Percentiles rank a stretch among this genome's conserved stretches.
Conservation (phyloP, 352 stramenopile genomes). For the Phytopythium delawarense region DNA sequence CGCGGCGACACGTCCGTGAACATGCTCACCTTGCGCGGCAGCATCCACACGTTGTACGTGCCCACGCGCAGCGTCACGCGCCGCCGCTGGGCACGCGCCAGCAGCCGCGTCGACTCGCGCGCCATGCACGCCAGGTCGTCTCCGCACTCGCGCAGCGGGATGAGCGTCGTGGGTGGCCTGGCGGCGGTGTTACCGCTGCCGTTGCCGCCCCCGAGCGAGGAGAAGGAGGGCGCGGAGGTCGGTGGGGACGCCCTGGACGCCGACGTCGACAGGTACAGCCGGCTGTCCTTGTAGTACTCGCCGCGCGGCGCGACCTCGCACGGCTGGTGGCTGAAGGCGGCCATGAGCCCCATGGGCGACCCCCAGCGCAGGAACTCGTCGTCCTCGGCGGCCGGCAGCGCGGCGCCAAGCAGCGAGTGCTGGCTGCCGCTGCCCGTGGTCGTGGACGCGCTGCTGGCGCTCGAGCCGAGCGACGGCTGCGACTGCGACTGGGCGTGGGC, state of each 20-base stretch:
- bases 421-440: slow-evolving; percentile 17
- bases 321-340: slow-evolving; percentile 44
- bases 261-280: slow-evolving; percentile 66
- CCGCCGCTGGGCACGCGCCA: slow-evolving; percentile 56
- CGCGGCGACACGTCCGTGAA: slow-evolving; percentile 66
- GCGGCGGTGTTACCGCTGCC: too few relatives aligned
- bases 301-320: slow-evolving; percentile 54
- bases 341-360: slow-evolving; percentile 52
- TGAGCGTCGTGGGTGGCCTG: slow-evolving; percentile 35
- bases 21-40: slow-evolving; percentile 69
- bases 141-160: slow-evolving; percentile 60
- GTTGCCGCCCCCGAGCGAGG: neutral
- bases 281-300: slow-evolving; percentile 76
- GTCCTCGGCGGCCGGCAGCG: neutral
- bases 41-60: slow-evolving; percentile 86
- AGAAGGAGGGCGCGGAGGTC: slow-evolving; percentile 15
- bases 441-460: neutral
- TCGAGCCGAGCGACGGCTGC: neutral
- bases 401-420: slow-evolving; percentile 14
- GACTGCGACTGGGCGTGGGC: neutral
- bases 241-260: slow-evolving; percentile 25
- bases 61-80: slow-evolving; percentile 53
- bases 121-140: slow-evolving; percentile 61
- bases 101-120: slow-evolving; percentile 60
- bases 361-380: slow-evolving; percentile 59